Evolutionary conservation across 2,329 filamentous ascomycete species (phyloP).

Genomic region (Pseudocercospora crystallina): DNA sequence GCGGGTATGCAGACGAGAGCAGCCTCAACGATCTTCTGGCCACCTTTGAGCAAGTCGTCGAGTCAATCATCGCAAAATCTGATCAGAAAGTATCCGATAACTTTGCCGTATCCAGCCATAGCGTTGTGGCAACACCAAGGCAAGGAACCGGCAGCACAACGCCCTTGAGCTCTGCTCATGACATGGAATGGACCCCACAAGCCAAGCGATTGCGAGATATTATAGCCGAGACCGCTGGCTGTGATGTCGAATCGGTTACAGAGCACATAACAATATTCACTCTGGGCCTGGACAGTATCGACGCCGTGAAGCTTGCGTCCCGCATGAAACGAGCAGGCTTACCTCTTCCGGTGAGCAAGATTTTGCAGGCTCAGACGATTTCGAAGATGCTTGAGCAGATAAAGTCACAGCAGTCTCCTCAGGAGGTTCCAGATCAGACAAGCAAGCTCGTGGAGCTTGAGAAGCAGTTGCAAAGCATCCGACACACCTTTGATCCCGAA

Average conservation of each 20-base stretch:
- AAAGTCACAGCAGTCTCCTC: neutral
- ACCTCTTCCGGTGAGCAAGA: conserved; percentile 66
- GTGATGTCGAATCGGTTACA: conserved; percentile 53
- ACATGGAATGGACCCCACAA: conserved; percentile 60
- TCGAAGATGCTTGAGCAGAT: conserved; percentile 52
- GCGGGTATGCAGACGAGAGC: conserved; percentile 33
- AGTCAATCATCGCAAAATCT: conserved; percentile 7
- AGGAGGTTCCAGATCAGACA: neutral
- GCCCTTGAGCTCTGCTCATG: conserved; percentile 26
- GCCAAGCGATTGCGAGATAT: conserved; percentile 59
- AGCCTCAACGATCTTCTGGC: conserved; percentile 32
- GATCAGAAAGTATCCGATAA: conserved; percentile 13
- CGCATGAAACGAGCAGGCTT: conserved; percentile 63
- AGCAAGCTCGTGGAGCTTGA: conserved; percentile 17
- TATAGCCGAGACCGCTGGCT: conserved; percentile 62
- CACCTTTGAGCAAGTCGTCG: conserved; percentile 14
- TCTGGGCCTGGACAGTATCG: conserved; percentile 87
- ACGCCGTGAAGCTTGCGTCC: conserved; percentile 80
- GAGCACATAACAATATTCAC: conserved; percentile 70
- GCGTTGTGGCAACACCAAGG: conserved; percentile 1
- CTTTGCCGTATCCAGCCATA: conserved; percentile 8
- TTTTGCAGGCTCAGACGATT: conserved; percentile 73
- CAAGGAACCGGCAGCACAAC: conserved; percentile 2
- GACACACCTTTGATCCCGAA: neutral
- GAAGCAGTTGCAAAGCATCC: conserved; percentile 12